Evolutionary conservation across 1,139 yeast species (phyloP), one percentile per base, ranked within the genome.

Genomic region (Pichia sp.): DNA sequence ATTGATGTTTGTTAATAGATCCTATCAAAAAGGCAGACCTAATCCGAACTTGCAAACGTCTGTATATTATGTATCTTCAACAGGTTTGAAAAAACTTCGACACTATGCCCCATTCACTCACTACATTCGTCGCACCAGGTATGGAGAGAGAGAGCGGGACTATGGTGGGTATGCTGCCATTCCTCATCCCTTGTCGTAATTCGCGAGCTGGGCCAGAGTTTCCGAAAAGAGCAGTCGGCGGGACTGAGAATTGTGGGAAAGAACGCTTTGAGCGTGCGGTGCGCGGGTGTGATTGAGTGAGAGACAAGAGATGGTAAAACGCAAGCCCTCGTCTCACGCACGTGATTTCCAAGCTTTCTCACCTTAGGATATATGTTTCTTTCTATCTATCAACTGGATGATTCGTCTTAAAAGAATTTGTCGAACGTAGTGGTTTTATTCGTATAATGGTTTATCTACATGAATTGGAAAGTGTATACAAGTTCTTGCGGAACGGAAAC

Each of bases 1-100:
- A 41, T 46, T 33, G 41, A 31, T 30, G 54, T 53, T 17, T 53
- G 54, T 51, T 49, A 44, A 46, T 34, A 45, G 36, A 45, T 38
- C 41, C 41, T 38, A 14, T 38, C 41, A 38, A 38, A 38, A 38
- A 38, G 17, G 20, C 14, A 14, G 16, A 14, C 17, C 14, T 38
- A n/a, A 7, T n/a, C 17, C 9, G 41, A 38, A 14, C 17, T n/a
- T 38, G 7, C 16, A 38, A 38, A 38, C 16, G 38, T 38, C 41
- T 38, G 41, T 38, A n/a, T 38, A 38, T 6, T 30, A 29, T 5
- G 40, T 49, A 16, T 20, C 41, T 38, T 38, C 41, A 38, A 38
- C 17, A 38, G 41, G 17, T 38, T 27, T 46, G 52, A 49, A 52
- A 51, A 51, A 51, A 46, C 42, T 43, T 52, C 54, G 27, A 50